These are phyloP conservation scores for Desmodesmus armatus DNA, from an alignment of 139 green algal genomes.

Conservation along the genomic window DNA sequence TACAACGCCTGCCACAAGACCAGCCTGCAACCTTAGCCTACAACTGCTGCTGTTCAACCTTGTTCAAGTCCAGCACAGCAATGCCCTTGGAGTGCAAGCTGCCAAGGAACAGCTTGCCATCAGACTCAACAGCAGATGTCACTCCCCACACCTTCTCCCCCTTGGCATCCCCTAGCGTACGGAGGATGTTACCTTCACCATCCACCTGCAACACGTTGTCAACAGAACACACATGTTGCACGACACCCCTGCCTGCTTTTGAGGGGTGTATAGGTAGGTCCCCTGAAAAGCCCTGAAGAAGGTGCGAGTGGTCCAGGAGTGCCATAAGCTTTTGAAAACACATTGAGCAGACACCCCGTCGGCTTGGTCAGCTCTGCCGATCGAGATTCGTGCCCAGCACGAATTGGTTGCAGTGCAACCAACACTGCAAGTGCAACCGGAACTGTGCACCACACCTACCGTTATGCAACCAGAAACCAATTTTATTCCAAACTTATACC, in stretches of 20 bases:
- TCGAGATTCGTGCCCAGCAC: no score
- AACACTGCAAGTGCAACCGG: no score
- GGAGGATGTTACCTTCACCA: neutral
- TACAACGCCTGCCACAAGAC: no score
- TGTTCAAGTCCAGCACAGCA: constrained; percentile 6
- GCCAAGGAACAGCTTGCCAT: constrained; percentile 15
- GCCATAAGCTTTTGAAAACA: no score
- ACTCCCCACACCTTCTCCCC: neutral
- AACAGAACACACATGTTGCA: no score
- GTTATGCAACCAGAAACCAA: no score
- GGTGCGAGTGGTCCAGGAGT: neutral
- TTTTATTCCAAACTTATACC: no score
- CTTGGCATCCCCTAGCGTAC: constrained; percentile 5
- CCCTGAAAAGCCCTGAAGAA: neutral
- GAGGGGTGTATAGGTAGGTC: neutral
- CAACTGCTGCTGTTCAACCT: no score
- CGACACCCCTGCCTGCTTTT: neutral
- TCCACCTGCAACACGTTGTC: neutral
- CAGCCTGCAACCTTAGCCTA: no score
- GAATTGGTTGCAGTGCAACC: no score
- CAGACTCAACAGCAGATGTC: neutral
- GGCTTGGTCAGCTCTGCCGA: no score
- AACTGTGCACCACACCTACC: neutral
- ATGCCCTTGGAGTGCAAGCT: neutral
- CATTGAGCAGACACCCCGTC: no score